Percentiles rank a stretch among this genome's conserved stretches.
Conservation (phyloP, 1,284 basidiomycete species). For the Lentinula novae-zelandiae region DNA sequence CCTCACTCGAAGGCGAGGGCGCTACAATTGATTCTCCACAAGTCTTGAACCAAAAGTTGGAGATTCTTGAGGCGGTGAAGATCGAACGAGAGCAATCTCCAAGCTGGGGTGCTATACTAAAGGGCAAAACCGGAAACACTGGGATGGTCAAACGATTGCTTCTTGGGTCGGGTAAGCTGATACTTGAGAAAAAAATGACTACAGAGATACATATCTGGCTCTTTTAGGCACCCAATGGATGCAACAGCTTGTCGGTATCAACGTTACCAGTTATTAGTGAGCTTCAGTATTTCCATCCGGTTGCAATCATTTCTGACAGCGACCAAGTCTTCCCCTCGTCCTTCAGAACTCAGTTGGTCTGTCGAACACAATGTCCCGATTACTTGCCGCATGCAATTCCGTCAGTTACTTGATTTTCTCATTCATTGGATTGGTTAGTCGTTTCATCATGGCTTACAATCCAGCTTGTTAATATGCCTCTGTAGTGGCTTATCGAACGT, state of each 20-base stretch:
- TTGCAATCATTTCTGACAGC: not conserved
- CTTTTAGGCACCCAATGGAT: slow-evolving; percentile 60
- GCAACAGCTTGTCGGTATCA: slow-evolving; percentile 72
- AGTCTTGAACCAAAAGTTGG: slow-evolving; percentile 33
- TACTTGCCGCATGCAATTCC: slow-evolving; percentile 44
- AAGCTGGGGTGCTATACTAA: slow-evolving; percentile 36
- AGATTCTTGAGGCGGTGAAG: slow-evolving; percentile 39
- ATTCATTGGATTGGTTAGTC: slow-evolving; percentile 43
- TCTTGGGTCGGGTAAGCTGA: slow-evolving; percentile 41
- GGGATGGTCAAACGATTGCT: slow-evolving; percentile 48
- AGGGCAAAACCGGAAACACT: slow-evolving; percentile 35
- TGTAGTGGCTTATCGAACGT: slow-evolving; percentile 46
- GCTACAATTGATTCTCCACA: slow-evolving; percentile 29
- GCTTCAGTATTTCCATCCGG: slow-evolving; percentile 6
- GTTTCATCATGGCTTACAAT: not conserved
- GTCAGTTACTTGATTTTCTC: slow-evolving; percentile 43
- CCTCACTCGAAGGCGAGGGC: slow-evolving; percentile 35
- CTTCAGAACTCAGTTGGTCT: slow-evolving; percentile 44
- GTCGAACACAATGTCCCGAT: slow-evolving; percentile 40
- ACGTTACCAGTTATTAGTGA: slow-evolving; percentile 64
- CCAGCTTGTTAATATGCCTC: too few species aligned
- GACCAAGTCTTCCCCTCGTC: slow-evolving; percentile 37
- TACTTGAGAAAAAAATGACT: not conserved
- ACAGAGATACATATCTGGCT: not conserved
- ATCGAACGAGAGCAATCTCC: slow-evolving; percentile 37